Evolutionary conservation across 176 grass and related monocot genomes (phyloP).

Genomic region (Avena sativa): DNA sequence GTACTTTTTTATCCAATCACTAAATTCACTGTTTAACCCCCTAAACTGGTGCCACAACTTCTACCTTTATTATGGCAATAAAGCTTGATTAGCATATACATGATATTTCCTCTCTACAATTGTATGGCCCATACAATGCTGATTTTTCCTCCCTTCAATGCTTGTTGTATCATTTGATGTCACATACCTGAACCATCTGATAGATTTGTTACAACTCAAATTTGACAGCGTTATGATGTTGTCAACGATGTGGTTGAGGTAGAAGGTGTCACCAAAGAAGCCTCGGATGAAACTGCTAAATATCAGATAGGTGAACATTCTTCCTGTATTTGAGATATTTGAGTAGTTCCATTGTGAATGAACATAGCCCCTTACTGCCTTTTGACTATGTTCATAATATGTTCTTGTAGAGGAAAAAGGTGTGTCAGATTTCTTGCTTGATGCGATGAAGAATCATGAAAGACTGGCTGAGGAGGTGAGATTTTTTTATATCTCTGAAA

Average conservation of each 20-base stretch:
- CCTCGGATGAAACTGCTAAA: slow-evolving; percentile 53
- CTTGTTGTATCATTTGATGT: slow-evolving; percentile 30
- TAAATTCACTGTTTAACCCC: not conserved
- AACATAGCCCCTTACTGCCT: not conserved
- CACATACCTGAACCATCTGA: not conserved
- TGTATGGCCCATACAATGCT: not conserved
- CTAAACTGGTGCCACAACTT: not conserved
- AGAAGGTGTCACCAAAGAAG: slow-evolving; percentile 67
- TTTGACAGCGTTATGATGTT: slow-evolving; percentile 69
- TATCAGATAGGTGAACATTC: slow-evolving; percentile 33
- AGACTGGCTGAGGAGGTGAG: slow-evolving; percentile 39
- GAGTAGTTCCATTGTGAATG: not conserved
- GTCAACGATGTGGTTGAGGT: slow-evolving; percentile 79
- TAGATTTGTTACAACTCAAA: slow-evolving; percentile 34
- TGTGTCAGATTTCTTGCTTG: slow-evolving; percentile 87
- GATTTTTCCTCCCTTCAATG: not conserved
- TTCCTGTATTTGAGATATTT: not conserved
- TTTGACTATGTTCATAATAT: not conserved
- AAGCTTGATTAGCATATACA: not conserved
- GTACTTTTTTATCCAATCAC: not conserved
- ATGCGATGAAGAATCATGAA: slow-evolving; percentile 84
- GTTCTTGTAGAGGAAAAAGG: slow-evolving; percentile 62
- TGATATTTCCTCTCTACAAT: not conserved
- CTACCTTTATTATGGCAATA: not conserved
- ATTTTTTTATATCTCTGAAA: too few relatives aligned